Percentiles rank a stretch among this genome's conserved stretches.
phyloP scores from a whole-genome alignment of 805 yeast genomes.

The Kluyveromyces dobzhanskii region DNA sequence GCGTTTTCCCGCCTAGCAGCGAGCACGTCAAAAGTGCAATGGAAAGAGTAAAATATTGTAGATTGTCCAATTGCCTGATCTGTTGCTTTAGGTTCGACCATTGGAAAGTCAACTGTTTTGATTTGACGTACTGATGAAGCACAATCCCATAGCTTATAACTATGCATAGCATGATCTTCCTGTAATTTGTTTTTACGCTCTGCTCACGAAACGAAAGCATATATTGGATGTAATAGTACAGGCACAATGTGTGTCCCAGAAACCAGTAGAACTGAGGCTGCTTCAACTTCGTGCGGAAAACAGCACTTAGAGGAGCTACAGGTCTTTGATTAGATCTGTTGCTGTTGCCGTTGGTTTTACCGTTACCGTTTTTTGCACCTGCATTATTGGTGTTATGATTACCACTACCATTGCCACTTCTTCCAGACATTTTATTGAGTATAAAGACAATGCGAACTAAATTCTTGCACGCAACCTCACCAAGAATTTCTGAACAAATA shows the following conservation, averaged over 20 bases:
- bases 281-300: conserved; percentile 20
- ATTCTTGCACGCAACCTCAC: no score
- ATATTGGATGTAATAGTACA: conserved; percentile 34
- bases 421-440: no score
- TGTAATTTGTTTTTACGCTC: conserved; percentile 31
- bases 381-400: no score
- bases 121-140: conserved; percentile 47
- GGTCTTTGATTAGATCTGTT: conserved; percentile 7
- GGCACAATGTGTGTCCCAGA: conserved; percentile 47
- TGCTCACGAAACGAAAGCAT: conserved; percentile 33
- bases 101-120: conserved; percentile 30
- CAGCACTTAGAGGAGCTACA: conserved; percentile 15
- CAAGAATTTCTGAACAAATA: no score
- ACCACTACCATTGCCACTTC: no score
- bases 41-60: conserved; percentile 48
- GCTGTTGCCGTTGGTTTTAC: no score
- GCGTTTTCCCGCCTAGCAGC: conserved; percentile 33
- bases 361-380: no score
- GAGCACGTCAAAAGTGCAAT: conserved; percentile 35
- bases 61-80: conserved; percentile 41
- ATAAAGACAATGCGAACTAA: no score
- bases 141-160: conserved; percentile 57
- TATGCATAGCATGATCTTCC: conserved; percentile 40
- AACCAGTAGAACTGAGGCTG: conserved; percentile 68
- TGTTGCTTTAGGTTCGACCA: conserved; percentile 26